Evolutionary conservation across 176 grass and related monocot species (phyloP), one percentile per base, ranked within the genome.

Genomic region (Dactylis glomerata): DNA sequence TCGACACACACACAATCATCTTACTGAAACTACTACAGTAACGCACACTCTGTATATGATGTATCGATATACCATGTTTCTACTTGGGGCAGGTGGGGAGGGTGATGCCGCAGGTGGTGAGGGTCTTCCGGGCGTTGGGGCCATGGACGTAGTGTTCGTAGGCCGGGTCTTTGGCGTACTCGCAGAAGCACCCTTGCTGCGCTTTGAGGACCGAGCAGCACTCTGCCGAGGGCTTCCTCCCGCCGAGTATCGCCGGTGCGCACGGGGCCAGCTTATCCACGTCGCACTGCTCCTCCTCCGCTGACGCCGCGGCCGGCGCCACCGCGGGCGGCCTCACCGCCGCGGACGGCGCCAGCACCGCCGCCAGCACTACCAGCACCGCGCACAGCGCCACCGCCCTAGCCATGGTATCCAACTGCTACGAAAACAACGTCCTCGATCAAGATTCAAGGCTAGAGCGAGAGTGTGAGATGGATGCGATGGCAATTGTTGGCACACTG

Each of bases 171-270:
- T 28, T 45, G 7, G 80, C 84, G 74, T 78, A 90, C 79, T 79
- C 36, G 74, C 84, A 90, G 74, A 86, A 79, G 88, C 88, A 90
- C 15, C 45, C n/a, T 12, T 26, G 4, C 75, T 86, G 88, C 55
- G 84, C 74, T 52, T 75, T 66, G 66, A 90, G 84, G 65, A 31
- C 82, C 16, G 84, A 37, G 88, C 88, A 86, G 84, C 84, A 86
- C 84, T 55, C 0, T 3, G 8, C 64, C 66, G 79, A 7, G 5
- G 88, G 88, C 79, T 28, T 0, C 27, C 24, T 1, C 23, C 88
- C 88, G 36, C 65, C 2, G 34, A 86, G 3, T 74, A 90, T 49
- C 28, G 84, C 83, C 34, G 51, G 19, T n/a, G 74, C 84, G 80
- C 79, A 86, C 56, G 24, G 65, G 42, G 49, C 37, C 64, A 90